These are phyloP conservation scores for Ceratocystis diversiconidia DNA, from an alignment of 2,329 filamentous ascomycete genomes.

Conservation along the genomic window DNA sequence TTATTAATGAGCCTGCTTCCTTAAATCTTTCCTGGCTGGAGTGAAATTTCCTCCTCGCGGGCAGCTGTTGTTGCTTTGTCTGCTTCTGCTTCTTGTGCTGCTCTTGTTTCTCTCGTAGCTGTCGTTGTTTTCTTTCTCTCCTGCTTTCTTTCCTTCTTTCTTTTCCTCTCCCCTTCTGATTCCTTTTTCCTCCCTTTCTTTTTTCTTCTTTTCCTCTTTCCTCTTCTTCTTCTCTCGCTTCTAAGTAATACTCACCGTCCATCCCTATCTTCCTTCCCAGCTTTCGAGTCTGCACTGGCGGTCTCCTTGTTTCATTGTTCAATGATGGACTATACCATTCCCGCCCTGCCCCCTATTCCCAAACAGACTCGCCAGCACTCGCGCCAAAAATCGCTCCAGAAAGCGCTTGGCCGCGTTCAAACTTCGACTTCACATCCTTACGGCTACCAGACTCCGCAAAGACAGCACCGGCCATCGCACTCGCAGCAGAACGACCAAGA, in stretches of 20 bases:
- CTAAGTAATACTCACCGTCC: background rate
- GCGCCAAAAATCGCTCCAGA: constrained; percentile 19
- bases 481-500: background rate
- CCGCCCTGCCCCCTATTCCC: constrained; percentile 19
- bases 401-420: constrained; percentile 13
- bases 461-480: background rate
- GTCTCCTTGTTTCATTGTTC: constrained; percentile 2
- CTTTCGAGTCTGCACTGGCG: constrained; percentile 1
- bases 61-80: background rate
- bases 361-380: constrained; percentile 19
- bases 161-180: background rate
- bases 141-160: too few species aligned
- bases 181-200: background rate
- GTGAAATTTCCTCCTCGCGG: too few species aligned
- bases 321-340: constrained; percentile 18
- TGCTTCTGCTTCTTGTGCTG: background rate
- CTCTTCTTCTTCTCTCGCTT: background rate
- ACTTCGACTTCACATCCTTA: constrained; percentile 9
- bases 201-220: constrained; percentile 4
- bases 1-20: background rate
- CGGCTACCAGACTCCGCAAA: background rate
- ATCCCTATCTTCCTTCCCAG: background rate
- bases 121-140: background rate
- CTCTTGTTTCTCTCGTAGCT: background rate
- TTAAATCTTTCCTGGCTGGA: background rate